Evolutionary conservation across 2,329 filamentous ascomycete species (phyloP), one percentile per base, ranked within the genome.

Genomic region (Alternaria incomplexa): DNA sequence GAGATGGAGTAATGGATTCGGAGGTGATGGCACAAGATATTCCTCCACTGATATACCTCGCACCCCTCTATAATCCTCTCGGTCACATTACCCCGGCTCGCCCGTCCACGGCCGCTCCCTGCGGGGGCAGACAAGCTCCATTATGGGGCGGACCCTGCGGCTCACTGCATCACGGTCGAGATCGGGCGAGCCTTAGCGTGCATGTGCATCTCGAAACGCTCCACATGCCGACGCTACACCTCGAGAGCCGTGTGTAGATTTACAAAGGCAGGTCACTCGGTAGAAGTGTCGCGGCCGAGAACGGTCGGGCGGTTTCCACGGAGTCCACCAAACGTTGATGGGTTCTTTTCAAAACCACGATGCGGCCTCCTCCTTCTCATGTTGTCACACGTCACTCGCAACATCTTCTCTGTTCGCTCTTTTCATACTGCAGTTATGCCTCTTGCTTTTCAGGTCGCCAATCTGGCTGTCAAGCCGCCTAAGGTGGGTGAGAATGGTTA

Each of bases 401-500:
- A 28, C 17, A 56, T 15, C 7, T 15, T 45, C 17, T 6, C 30
- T n/a, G 13, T 15, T 9, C 13, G 20, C 8, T 17, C 15, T 11
- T 40, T 44, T 30, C 22, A 15, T 12, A 22, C 17, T 2, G 10
- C 13, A 46, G 43, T 11, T 30, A 62, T 62, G 51, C 59, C 55
- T 45, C 51, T 63, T 28, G 55, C 55, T 10, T 65, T 65, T 22
- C 63, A 65, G 52, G 63, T 62, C 23, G 59, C 59, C 22, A 59
- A 59, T 32, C 59, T 65, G 12, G 50, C 61, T 2, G 26, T 63
- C 12, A 65, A 63, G 25, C 45, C 55, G 43, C 63, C 63, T 36
- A 62, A 62, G 17, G 43, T 56, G 12, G 63, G 59, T 15, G 63
- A 65, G 30, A 63, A 61, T 57, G 54, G 58, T n/a, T 61, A 61